phyloP scores from a whole-genome alignment of 495 filamentous ascomycete genomes.

The Penicillium ochrochloron region DNA sequence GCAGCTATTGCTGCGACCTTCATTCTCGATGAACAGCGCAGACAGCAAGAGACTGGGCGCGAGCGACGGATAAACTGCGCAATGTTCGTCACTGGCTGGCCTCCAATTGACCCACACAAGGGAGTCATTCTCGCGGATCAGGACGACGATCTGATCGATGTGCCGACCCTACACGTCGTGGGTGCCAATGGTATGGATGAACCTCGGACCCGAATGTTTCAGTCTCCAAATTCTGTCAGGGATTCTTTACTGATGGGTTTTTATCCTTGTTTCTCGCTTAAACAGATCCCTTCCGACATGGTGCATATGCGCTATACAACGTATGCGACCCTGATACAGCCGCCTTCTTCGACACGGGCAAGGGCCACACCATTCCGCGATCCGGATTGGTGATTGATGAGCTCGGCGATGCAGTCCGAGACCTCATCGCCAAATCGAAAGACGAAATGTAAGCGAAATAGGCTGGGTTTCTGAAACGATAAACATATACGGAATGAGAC shows the following conservation, averaged over 20 bases:
- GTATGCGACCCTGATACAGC: conserved; percentile 56
- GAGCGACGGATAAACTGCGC: conserved; percentile 56
- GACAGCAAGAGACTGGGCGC: conserved; percentile 40
- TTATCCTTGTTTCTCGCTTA: not conserved
- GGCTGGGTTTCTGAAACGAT: not conserved
- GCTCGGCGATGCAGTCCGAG: conserved; percentile 31
- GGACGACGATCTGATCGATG: conserved; percentile 47
- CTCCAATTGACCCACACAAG: conserved; percentile 52
- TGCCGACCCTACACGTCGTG: conserved; percentile 61
- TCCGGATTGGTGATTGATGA: conserved; percentile 42
- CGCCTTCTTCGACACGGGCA: conserved; percentile 58
- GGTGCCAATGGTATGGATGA: conserved; percentile 54
- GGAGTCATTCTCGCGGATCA: conserved; percentile 53
- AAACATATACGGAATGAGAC: not conserved
- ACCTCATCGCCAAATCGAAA: conserved; percentile 21
- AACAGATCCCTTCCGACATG: conserved; percentile 57
- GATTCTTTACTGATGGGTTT: not conserved
- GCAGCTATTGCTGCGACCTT: conserved; percentile 60
- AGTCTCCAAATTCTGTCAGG: not conserved
- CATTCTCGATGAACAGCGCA: conserved; percentile 51
- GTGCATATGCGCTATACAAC: conserved; percentile 59
- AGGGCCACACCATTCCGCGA: conserved; percentile 60
- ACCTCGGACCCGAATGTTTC: conserved; percentile 33
- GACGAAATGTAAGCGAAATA: not conserved
- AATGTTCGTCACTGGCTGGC: conserved; percentile 60